Conservation (phyloP, 805 yeast genomes). For the Saccharomycopsis oosterbeekiorum region DNA sequence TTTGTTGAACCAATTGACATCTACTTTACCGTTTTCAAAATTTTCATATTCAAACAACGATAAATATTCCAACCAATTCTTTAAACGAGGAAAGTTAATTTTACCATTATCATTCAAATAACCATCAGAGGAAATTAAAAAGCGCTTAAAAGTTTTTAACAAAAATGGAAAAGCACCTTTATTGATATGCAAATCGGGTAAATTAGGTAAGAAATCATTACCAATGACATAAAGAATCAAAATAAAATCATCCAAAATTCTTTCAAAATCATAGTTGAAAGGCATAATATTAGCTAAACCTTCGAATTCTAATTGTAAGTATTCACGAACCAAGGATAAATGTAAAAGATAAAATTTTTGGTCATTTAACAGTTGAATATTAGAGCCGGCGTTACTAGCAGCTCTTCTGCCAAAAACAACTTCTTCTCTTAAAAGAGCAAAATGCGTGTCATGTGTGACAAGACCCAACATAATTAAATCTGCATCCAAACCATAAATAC, state of each 20-base stretch:
- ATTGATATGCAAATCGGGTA: conserved; percentile 87
- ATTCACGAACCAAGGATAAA: conserved; percentile 81
- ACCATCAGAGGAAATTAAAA: conserved; percentile 65
- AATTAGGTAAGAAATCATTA: conserved; percentile 93
- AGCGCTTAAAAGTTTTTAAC: conserved; percentile 77
- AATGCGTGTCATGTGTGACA: conserved; percentile 91
- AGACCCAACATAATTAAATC: conserved; percentile 91
- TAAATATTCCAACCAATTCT: conserved; percentile 64
- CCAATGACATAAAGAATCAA: conserved; percentile 91
- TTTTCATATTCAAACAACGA: conserved; percentile 75
- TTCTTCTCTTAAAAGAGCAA: conserved; percentile 89
- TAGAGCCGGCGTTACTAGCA: conserved; percentile 24
- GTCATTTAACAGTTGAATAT: conserved; percentile 47
- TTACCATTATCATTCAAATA: conserved; percentile 77
- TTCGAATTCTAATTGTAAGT: conserved; percentile 74
- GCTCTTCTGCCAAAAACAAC: conserved; percentile 66
- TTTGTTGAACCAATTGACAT: conserved; percentile 85
- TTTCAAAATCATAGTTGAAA: conserved; percentile 74
- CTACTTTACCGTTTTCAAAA: conserved; percentile 76
- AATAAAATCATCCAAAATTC: conserved; percentile 85
- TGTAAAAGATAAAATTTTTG: conserved; percentile 81
- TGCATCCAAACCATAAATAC: conserved; percentile 93
- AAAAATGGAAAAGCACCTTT: conserved; percentile 96
- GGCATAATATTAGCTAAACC: conserved; percentile 53
- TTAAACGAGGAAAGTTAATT: conserved; percentile 65